A percentile compares a stretch with the other conserved stretches of the same genome.
Conservation (phyloP, 164 flowering plant species). For the Magnolia kwangsiensis region DNA sequence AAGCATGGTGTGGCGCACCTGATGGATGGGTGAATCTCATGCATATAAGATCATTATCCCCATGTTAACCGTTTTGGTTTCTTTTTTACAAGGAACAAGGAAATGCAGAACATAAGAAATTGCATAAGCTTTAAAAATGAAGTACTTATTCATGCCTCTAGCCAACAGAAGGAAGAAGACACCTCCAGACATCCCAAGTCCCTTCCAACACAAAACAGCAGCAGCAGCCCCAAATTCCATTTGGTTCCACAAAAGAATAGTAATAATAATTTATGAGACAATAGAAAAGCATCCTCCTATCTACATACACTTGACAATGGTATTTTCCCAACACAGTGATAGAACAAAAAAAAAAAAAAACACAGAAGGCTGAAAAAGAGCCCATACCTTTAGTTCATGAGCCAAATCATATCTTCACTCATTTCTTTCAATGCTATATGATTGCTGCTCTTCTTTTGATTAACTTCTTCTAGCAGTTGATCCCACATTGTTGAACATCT, state of each 20-base stretch:
- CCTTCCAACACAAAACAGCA: neutral
- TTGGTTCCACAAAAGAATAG: neutral
- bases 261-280: neutral
- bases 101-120: neutral
- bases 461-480: constrained; percentile 36
- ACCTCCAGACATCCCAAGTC: neutral
- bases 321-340: neutral
- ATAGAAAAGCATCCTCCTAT: neutral
- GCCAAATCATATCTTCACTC: neutral
- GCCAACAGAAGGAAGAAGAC: neutral
- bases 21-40: no score
- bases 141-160: neutral
- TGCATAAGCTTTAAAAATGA: neutral
- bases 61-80: neutral
- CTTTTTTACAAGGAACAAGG: neutral
- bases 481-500: constrained; percentile 25
- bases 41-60: neutral
- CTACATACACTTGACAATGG: constrained; percentile 6
- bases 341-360: neutral
- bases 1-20: no score
- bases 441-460: neutral
- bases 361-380: neutral
- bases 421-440: neutral
- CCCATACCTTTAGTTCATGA: constrained; percentile 1
- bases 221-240: neutral